These are phyloP conservation scores for Cladorrhinum sp. DNA, from an alignment of 2,329 filamentous ascomycete species.

Conservation along the genomic window DNA sequence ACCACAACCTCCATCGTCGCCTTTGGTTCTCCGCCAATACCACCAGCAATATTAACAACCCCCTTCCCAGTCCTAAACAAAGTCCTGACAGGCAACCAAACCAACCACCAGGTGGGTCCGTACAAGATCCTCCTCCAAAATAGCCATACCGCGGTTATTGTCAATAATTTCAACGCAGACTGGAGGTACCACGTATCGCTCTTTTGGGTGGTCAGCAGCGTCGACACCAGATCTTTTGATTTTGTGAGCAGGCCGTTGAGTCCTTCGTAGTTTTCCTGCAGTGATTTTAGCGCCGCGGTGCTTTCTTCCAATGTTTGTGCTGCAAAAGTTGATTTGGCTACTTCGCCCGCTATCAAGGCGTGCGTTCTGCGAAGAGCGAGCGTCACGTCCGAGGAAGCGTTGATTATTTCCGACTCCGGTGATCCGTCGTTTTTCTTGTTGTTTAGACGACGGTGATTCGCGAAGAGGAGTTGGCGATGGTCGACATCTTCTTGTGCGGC, in stretches of 20 bases:
- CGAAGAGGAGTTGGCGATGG: conserved; percentile 25
- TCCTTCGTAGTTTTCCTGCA: conserved; percentile 77
- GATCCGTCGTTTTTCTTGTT: conserved; percentile 32
- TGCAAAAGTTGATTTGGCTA: conserved; percentile 83
- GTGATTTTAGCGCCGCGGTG: conserved; percentile 73
- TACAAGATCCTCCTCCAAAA: conserved; percentile 81
- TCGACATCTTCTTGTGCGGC: conserved; percentile 17
- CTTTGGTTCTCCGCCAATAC: conserved; percentile 25
- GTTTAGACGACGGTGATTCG: conserved; percentile 29
- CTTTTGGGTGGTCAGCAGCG: conserved; percentile 83
- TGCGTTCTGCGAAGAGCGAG: conserved; percentile 80
- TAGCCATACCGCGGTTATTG: conserved; percentile 78
- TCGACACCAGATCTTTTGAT: conserved; percentile 71
- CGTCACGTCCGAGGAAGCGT: conserved; percentile 80
- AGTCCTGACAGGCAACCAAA: conserved; percentile 76
- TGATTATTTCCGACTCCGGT: conserved; percentile 68
- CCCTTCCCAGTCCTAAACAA: conserved; percentile 59
- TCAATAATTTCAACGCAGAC: conserved; percentile 79
- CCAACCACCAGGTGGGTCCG: conserved; percentile 84
- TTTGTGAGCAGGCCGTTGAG: conserved; percentile 74
- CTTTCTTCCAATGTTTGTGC: conserved; percentile 84
- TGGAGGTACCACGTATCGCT: conserved; percentile 98
- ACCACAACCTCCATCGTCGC: conserved; percentile 27
- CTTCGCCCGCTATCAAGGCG: conserved; percentile 78
- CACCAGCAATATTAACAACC: conserved; percentile 36